Evolutionary conservation across 2,329 filamentous ascomycete genomes (phyloP).

Genomic region (Xylariaceae sp.): DNA sequence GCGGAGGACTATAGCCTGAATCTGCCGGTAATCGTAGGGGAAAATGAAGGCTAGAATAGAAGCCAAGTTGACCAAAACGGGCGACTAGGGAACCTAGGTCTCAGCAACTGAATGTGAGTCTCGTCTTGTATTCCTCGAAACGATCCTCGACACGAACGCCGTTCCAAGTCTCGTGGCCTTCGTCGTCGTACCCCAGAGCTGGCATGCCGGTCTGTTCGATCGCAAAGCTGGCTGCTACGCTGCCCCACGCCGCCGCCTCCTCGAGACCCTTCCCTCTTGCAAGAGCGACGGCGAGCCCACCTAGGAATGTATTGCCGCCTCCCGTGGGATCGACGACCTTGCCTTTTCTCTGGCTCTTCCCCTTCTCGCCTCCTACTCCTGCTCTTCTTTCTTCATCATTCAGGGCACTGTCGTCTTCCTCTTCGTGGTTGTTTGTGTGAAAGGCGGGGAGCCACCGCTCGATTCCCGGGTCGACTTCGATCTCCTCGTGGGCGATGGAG

Average conservation of each 20-base stretch:
- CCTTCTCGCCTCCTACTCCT: neutral
- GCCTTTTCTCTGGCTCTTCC: conserved; percentile 2
- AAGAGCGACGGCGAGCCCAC: conserved; percentile 54
- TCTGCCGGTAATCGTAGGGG: neutral
- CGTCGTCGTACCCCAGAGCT: conserved; percentile 41
- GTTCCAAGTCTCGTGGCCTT: conserved; percentile 58
- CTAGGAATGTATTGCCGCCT: conserved; percentile 85
- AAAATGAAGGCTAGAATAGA: neutral
- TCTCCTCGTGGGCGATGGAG: conserved; percentile 52
- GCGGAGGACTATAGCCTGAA: neutral
- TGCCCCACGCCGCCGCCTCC: conserved; percentile 73
- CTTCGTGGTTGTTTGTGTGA: conserved; percentile 43
- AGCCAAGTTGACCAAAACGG: neutral
- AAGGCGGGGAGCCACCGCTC: conserved; percentile 77
- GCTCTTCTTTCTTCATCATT: neutral
- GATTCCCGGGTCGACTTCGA: conserved; percentile 60
- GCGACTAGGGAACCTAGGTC: neutral
- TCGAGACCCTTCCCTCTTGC: conserved; percentile 57
- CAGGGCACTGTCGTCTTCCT: neutral
- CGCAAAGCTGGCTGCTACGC: conserved; percentile 81
- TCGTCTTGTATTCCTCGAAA: conserved; percentile 47
- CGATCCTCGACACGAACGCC: conserved; percentile 50
- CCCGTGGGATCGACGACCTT: conserved; percentile 88
- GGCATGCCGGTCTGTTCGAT: conserved; percentile 94
- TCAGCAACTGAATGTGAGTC: conserved; percentile 33